Percentiles rank a stretch among this genome's conserved stretches.
Evolutionary conservation across 495 filamentous ascomycete genomes (phyloP).

Genomic region (Talaromyces wortmannii): DNA sequence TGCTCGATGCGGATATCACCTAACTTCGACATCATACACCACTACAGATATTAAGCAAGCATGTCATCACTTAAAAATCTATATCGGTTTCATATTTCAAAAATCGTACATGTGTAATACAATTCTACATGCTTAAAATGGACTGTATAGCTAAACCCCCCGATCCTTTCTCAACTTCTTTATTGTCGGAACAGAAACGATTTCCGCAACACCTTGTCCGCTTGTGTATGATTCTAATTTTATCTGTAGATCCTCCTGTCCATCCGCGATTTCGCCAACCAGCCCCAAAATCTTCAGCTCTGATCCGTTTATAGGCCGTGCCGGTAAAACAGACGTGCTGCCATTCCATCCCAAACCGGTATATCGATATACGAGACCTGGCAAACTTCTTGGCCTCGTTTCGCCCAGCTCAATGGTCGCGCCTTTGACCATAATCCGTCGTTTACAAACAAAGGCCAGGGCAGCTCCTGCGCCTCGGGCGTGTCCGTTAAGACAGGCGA

Average conservation of each 20-base stretch:
- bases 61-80: no score
- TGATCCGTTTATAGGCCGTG: constrained; percentile 12
- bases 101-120: no score
- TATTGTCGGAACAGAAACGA: not conserved
- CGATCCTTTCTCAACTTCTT: not conserved
- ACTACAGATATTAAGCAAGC: no score
- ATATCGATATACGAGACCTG: constrained; percentile 26
- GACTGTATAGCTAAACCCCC: constrained; percentile 2
- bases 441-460: constrained; percentile 28
- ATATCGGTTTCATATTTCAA: no score
- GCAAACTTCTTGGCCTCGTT: constrained; percentile 22
- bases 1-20: no score
- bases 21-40: no score
- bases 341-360: constrained; percentile 14
- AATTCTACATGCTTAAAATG: no score
- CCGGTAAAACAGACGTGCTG: constrained; percentile 16
- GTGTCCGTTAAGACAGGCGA: constrained; percentile 27
- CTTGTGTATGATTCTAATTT: not conserved
- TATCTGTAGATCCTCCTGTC: constrained; percentile 1
- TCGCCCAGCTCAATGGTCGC: constrained; percentile 25
- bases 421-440: constrained; percentile 12
- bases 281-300: constrained; percentile 16
- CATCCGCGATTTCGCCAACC: constrained; percentile 9
- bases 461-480: constrained; percentile 33
- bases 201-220: not conserved